A percentile compares a stretch with the other conserved stretches of the same genome.
phyloP scores from a whole-genome alignment of 2,329 filamentous ascomycete species.

The Talaromyces verruculosus region DNA sequence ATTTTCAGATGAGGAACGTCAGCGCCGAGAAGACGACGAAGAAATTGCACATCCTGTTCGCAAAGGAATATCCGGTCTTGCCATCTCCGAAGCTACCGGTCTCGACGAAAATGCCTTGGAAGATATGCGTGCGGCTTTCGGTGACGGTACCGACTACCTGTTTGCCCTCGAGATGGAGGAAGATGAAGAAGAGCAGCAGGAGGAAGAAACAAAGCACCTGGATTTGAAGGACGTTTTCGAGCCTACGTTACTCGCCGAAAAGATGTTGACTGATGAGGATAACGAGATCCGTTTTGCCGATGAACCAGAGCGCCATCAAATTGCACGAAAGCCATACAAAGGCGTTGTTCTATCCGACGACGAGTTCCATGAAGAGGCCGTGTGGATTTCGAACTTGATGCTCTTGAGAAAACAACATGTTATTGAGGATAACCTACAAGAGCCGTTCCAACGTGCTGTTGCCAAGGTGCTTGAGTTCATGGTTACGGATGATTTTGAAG shows the following conservation, averaged over 20 bases:
- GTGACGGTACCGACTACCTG: constrained; percentile 91
- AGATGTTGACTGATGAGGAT: constrained; percentile 92
- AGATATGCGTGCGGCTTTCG: constrained; percentile 95
- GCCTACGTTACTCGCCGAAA: constrained; percentile 89
- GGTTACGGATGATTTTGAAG: constrained; percentile 89
- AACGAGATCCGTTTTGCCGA: constrained; percentile 85
- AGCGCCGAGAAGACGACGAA: constrained; percentile 68
- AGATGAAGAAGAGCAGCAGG: constrained; percentile 73
- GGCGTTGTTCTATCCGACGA: constrained; percentile 77
- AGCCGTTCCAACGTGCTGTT: constrained; percentile 83
- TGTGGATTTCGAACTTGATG: constrained; percentile 88
- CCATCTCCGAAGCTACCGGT: constrained; percentile 74
- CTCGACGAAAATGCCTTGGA: constrained; percentile 90
- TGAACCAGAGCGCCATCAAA: constrained; percentile 89
- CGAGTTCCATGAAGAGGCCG: constrained; percentile 83
- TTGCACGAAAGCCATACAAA: constrained; percentile 86
- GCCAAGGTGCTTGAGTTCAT: constrained; percentile 94
- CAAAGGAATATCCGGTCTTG: constrained; percentile 64
- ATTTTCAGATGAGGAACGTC: constrained; percentile 77
- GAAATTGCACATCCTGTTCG: constrained; percentile 82
- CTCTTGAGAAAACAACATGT: constrained; percentile 73
- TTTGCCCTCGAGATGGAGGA: constrained; percentile 91
- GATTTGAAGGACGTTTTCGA: constrained; percentile 98
- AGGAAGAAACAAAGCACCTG: constrained; percentile 76
- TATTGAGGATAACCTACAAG: constrained; percentile 68